These are phyloP conservation scores for Nyctanthes arbortristis DNA, from an alignment of 257 asterid species.

Conservation along the genomic window DNA sequence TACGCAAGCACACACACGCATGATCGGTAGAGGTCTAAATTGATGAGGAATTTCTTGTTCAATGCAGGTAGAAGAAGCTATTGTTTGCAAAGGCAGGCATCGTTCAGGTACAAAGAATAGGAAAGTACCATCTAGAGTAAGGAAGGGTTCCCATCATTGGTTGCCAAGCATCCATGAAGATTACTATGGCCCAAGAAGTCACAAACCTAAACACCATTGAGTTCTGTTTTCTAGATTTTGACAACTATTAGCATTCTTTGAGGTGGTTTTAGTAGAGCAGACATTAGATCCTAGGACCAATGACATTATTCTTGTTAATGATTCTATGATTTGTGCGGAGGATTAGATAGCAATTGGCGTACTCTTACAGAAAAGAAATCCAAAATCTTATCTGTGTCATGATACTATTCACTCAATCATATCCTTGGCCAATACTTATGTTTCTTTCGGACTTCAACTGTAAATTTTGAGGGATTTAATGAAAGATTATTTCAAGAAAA, in stretches of 20 bases:
- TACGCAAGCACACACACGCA: neutral
- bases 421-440: neutral
- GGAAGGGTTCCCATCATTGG: constrained; percentile 59
- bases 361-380: too few species aligned
- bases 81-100: constrained; percentile 22
- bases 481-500: neutral
- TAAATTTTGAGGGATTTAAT: neutral
- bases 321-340: neutral
- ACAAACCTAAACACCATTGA: constrained; percentile 67
- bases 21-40: neutral
- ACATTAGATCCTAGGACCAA: neutral
- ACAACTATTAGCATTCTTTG: constrained; percentile 2
- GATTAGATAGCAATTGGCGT: neutral
- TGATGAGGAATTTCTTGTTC: neutral
- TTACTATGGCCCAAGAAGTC: constrained; percentile 72
- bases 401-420: neutral
- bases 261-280: neutral
- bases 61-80: constrained; percentile 31
- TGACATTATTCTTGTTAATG: neutral
- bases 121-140: constrained; percentile 38
- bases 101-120: constrained; percentile 63
- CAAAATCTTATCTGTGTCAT: too few species aligned
- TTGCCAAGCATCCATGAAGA: constrained; percentile 89
- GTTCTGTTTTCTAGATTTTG: neutral
- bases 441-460: too few species aligned